These are phyloP conservation scores for Pyrenochaeta sp. DNA, from an alignment of 2,329 filamentous ascomycete genomes.

Conservation along the genomic window DNA sequence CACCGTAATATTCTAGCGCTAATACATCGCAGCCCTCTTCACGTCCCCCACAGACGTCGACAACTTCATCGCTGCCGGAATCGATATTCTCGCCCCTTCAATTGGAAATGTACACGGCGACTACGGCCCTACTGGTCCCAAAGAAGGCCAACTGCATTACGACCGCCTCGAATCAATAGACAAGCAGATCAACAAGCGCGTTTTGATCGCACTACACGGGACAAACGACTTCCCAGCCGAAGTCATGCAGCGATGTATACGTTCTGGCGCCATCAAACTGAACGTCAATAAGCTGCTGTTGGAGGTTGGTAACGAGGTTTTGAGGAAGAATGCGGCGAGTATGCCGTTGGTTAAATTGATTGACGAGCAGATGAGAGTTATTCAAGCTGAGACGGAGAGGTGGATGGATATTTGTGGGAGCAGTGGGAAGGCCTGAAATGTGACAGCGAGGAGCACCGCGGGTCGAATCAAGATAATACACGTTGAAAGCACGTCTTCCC, in stretches of 20 bases:
- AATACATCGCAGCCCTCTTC: constrained; percentile 53
- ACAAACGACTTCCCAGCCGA: constrained; percentile 63
- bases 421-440: constrained; percentile 52
- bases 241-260: constrained; percentile 62
- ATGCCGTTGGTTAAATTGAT: constrained; percentile 51
- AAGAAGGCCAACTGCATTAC: constrained; percentile 43
- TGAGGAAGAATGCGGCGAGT: constrained; percentile 50
- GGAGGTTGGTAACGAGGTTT: constrained; percentile 55
- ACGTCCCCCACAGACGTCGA: constrained; percentile 73
- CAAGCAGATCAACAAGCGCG: constrained; percentile 50
- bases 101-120: constrained; percentile 80
- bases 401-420: constrained; percentile 61
- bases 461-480: too few relatives aligned
- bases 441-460: neutral
- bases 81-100: constrained; percentile 76
- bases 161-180: constrained; percentile 40
- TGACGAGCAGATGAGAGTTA: constrained; percentile 56
- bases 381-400: constrained; percentile 55
- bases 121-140: constrained; percentile 68
- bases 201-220: constrained; percentile 64
- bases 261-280: constrained; percentile 62
- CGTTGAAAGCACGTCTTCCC: too few relatives aligned
- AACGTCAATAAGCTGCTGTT: constrained; percentile 66
- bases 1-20: neutral
- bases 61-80: constrained; percentile 73